A percentile compares a stretch with the other conserved stretches of the same genome.
Conservation (phyloP, 805 yeast genomes). For the Starmerella geochares region DNA sequence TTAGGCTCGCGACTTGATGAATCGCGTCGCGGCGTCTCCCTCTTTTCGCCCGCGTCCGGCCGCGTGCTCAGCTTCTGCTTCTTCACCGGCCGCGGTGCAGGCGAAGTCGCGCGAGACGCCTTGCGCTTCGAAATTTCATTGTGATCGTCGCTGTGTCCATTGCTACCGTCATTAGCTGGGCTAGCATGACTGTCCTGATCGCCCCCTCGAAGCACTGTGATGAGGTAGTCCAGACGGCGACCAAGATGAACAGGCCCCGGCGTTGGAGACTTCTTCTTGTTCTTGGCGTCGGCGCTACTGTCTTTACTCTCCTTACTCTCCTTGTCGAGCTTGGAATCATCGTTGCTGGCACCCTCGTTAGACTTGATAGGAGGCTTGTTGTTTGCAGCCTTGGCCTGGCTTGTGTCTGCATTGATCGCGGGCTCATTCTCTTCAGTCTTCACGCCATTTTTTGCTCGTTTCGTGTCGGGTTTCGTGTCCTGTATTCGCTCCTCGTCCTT, state of each 20-base stretch:
- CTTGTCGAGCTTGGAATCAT: not conserved
- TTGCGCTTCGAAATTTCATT: constrained; percentile 10
- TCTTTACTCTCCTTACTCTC: constrained; percentile 5
- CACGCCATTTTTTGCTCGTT: constrained; percentile 18
- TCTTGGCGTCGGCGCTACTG: not conserved
- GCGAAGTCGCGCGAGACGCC: constrained; percentile 15
- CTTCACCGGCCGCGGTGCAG: constrained; percentile 18
- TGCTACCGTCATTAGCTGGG: constrained; percentile 14
- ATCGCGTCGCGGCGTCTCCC: constrained; percentile 6
- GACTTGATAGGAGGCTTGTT: not conserved
- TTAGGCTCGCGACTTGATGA: constrained; percentile 10
- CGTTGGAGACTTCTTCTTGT: constrained; percentile 30
- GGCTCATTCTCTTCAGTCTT: not conserved
- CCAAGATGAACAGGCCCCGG: constrained; percentile 90
- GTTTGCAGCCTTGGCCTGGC: not conserved
- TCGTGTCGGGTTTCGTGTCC: not conserved
- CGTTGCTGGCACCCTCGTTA: constrained; percentile 10
- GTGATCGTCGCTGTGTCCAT: constrained; percentile 8
- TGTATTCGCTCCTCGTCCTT: constrained; percentile 23
- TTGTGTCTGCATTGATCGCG: not conserved
- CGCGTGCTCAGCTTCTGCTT: constrained; percentile 12
- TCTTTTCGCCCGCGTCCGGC: constrained; percentile 10
- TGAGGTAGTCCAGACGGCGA: constrained; percentile 80
- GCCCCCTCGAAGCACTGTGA: constrained; percentile 52
- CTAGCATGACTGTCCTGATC: constrained; percentile 27